These are phyloP conservation scores for Flaveria ramosissima DNA, from an alignment of 129 eudicot species.

Conservation along the genomic window DNA sequence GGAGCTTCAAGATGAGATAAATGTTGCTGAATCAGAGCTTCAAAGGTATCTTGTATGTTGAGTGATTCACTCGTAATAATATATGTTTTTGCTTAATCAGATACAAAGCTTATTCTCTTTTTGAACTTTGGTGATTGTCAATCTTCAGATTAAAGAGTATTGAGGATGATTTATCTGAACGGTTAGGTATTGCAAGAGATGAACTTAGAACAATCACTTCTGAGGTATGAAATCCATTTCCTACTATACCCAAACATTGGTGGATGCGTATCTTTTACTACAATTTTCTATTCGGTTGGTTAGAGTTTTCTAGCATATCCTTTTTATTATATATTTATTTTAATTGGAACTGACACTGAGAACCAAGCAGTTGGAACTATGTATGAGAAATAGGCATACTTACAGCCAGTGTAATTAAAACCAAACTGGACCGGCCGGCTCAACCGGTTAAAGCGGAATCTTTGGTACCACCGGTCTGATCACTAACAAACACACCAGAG, in stretches of 20 bases:
- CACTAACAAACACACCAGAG: too few species aligned
- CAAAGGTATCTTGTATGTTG: constrained; percentile 50
- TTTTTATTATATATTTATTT: background rate
- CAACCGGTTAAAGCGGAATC: too few species aligned
- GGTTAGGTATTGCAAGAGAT: constrained; percentile 38
- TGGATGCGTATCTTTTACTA: background rate
- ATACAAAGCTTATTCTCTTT: constrained; percentile 21
- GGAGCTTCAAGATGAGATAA: constrained; percentile 64
- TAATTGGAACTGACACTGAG: background rate
- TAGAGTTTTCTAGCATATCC: background rate
- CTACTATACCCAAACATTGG: constrained; percentile 12
- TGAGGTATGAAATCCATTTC: constrained; percentile 46
- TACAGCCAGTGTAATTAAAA: too few species aligned
- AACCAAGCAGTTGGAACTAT: background rate
- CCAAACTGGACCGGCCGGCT: too few species aligned
- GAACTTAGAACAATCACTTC: constrained; percentile 40
- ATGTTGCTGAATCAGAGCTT: constrained; percentile 44
- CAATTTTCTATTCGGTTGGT: constrained; percentile 2
- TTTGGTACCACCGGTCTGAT: too few species aligned
- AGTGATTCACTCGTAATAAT: background rate
- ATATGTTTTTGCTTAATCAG: constrained; percentile 16
- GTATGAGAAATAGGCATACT: background rate
- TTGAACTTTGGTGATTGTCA: constrained; percentile 32
- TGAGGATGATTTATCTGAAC: constrained; percentile 53
- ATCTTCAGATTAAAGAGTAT: constrained; percentile 57